Conservation (phyloP, 192 early-diverging fungal genomes). For the Coemansia sp. region DNA sequence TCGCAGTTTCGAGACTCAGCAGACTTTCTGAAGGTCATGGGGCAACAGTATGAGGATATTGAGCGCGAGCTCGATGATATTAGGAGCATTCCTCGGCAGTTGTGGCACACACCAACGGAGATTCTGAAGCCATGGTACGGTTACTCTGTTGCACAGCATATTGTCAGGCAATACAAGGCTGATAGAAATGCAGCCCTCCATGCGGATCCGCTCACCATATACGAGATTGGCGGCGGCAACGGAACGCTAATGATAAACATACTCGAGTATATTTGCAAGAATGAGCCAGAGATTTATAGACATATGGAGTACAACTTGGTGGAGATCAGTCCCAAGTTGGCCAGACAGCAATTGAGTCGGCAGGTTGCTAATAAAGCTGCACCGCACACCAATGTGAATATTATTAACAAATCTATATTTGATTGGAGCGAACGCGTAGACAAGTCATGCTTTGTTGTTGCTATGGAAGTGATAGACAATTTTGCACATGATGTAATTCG, state of each 20-base stretch:
- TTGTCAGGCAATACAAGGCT: conserved; percentile 74
- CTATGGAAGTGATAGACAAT: conserved; percentile 98
- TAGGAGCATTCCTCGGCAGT: conserved; percentile 76
- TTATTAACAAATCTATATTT: conserved; percentile 92
- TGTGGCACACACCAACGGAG: conserved; percentile 99
- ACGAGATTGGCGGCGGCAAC: conserved; percentile 96
- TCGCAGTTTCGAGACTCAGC: conserved; percentile 64
- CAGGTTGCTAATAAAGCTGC: conserved; percentile 31
- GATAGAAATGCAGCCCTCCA: conserved; percentile 28
- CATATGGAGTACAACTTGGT: conserved; percentile 84
- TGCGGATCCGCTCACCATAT: conserved; percentile 75
- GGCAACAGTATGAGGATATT: conserved; percentile 74
- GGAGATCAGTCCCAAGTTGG: conserved; percentile 87
- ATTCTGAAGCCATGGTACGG: conserved; percentile 93
- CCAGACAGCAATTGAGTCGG: conserved; percentile 61
- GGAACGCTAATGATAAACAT: conserved; percentile 94
- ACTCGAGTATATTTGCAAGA: conserved; percentile 78
- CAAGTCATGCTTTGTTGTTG: conserved; percentile 86
- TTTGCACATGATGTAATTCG: conserved; percentile 95
- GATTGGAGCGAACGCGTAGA: conserved; percentile 76
- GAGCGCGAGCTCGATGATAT: conserved; percentile 74
- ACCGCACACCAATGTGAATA: conserved; percentile 62
- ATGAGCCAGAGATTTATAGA: conserved; percentile 76
- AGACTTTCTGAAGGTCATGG: conserved; percentile 72
- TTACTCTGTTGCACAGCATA: conserved; percentile 85